A percentile compares a stretch with the other conserved stretches of the same genome.
These are phyloP conservation scores for Violaceomyces palustris DNA, from an alignment of 1,284 basidiomycete genomes.

Conservation along the genomic window DNA sequence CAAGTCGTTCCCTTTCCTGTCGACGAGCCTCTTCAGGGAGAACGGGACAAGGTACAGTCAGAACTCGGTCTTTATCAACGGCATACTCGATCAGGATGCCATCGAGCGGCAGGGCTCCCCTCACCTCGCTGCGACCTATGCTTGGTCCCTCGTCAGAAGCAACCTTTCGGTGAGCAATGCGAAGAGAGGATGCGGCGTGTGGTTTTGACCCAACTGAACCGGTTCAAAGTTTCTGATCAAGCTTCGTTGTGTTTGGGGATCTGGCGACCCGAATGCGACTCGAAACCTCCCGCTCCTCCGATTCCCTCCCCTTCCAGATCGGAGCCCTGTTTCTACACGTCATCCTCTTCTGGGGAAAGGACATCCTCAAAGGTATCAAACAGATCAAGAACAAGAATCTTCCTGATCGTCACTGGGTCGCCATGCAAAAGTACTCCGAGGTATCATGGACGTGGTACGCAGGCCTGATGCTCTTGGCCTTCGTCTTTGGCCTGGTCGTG, in stretches of 20 bases:
- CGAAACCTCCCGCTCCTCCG: no score
- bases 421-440: constrained; percentile 48
- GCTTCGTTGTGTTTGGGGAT: no score
- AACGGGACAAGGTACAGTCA: constrained; percentile 26
- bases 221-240: no score
- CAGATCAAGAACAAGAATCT: constrained; percentile 57
- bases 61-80: constrained; percentile 19
- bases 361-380: constrained; percentile 55
- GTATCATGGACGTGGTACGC: constrained; percentile 35
- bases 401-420: constrained; percentile 61
- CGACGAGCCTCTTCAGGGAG: constrained; percentile 13
- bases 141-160: constrained; percentile 13
- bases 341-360: constrained; percentile 56
- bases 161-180: no score
- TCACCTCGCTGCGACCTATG: constrained; percentile 13
- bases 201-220: no score
- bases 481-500: constrained; percentile 10
- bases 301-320: no score
- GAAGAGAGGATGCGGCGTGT: no score
- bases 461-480: constrained; percentile 5
- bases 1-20: constrained; percentile 21
- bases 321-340: constrained; percentile 63
- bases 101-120: constrained; percentile 11
- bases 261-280: no score
- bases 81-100: constrained; percentile 8